Conservation (phyloP, 2,329 filamentous ascomycete species). For the Xylaria sp. region DNA sequence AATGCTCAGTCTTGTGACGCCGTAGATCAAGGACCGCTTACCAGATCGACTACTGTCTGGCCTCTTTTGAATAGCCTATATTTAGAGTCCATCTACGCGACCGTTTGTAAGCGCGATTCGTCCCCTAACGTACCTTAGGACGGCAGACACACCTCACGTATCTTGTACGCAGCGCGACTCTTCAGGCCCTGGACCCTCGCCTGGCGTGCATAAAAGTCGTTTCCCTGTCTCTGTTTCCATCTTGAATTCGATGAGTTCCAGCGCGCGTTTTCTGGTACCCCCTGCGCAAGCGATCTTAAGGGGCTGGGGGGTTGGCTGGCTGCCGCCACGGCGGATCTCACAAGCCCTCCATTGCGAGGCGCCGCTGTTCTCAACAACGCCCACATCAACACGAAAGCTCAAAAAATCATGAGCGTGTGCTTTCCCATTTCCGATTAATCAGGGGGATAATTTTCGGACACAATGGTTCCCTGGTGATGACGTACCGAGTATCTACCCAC, state of each 20-base stretch:
- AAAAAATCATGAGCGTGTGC: conserved; percentile 17
- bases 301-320: conserved; percentile 1
- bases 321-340: conserved; percentile 20
- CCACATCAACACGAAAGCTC: conserved; percentile 27
- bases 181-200: conserved; percentile 81
- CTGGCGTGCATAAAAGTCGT: conserved; percentile 71
- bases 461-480: background rate
- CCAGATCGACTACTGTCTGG: conserved; percentile 88
- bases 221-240: conserved; percentile 81
- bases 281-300: background rate
- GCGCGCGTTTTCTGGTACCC: conserved; percentile 13
- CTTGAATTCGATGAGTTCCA: conserved; percentile 65
- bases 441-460: background rate
- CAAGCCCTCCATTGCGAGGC: conserved; percentile 33
- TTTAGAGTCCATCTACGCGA: conserved; percentile 74
- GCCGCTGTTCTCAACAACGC: conserved; percentile 26
- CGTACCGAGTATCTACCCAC: no score
- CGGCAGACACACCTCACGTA: conserved; percentile 69
- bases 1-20: conserved; percentile 11
- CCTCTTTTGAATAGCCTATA: conserved; percentile 77
- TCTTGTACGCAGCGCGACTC: conserved; percentile 90
- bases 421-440: conserved; percentile 23
- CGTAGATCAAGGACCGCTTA: conserved; percentile 43
- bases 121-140: background rate
- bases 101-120: conserved; percentile 5